phyloP scores from a whole-genome alignment of 1,139 yeast species.

The Lodderomyces margitis region DNA sequence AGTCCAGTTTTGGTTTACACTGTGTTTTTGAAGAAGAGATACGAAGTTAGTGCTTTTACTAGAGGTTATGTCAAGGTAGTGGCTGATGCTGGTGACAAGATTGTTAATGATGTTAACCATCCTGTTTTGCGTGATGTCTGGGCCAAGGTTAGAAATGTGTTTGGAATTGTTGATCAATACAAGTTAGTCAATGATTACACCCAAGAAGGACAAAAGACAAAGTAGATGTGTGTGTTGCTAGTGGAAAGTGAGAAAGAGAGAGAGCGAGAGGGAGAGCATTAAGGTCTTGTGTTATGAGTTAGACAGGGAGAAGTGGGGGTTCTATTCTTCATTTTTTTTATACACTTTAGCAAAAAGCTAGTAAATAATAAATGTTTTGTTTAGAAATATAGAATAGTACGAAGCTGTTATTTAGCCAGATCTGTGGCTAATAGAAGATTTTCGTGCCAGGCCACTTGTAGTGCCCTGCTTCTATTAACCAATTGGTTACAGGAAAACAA shows the following conservation, averaged over 20 bases:
- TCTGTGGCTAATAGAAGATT: not conserved
- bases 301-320: slow-evolving; percentile 4
- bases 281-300: not conserved
- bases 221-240: not conserved
- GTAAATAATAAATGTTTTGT: not conserved
- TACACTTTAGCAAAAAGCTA: not conserved
- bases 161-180: slow-evolving; percentile 35
- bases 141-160: slow-evolving; percentile 51
- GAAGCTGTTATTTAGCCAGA: too few species aligned
- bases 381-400: too few species aligned
- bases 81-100: slow-evolving; percentile 71
- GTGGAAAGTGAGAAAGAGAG: slow-evolving; percentile 4
- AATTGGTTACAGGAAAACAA: too few species aligned
- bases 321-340: not conserved
- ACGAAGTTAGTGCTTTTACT: slow-evolving; percentile 72
- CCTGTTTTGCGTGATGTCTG: slow-evolving; percentile 66
- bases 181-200: slow-evolving; percentile 38
- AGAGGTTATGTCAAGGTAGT: slow-evolving; percentile 66
- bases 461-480: too few species aligned
- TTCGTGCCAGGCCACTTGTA: too few species aligned
- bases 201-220: slow-evolving; percentile 10
- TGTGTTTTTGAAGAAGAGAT: slow-evolving; percentile 73
- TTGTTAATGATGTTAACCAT: slow-evolving; percentile 53
- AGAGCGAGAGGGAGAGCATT: not conserved
- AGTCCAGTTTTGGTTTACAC: slow-evolving; percentile 57